Evolutionary conservation across 805 yeast species (phyloP), one percentile per base, ranked within the genome.

Genomic region (Ogataea trehaloabstinens): DNA sequence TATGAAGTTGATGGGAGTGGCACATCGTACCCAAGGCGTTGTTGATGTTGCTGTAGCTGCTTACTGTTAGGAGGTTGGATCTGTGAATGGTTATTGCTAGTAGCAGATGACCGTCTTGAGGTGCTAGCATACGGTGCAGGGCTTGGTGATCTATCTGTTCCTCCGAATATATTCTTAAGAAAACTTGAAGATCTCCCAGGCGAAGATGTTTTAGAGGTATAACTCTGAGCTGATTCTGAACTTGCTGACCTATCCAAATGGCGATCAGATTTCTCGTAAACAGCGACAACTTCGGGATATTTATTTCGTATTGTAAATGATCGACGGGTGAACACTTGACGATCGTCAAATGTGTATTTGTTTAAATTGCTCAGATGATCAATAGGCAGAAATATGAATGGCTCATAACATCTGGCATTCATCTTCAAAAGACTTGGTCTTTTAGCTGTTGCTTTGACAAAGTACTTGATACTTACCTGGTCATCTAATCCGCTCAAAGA

Each of bases 401-500:
- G 82, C 32, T 68, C 69, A 34, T 53, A 54, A 8, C 69, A 55
- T 27, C 85, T 61, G 22, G 71, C 50, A 42, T 77, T 80, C 19
- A 66, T 35, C 38, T 71, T 70, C 40, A 76, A 61, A 22, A 77
- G 51, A 3, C 78, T 67, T 2, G 80, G 58, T 32, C 80, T 53
- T 41, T 73, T 74, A 29, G 80, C 79, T 0, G 85, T 80, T 7
- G 70, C 83, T 56, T 80, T 80, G 38, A 81, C 67, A 51, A 71
- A 80, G 53, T 80, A 80, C 40, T 68, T 64, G 35, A 78, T 58
- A 8, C 56, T 52, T 6, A 74, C 76, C 25, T 31, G 19, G 13
- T 36, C 37, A 2, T 48, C 55, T 18, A 52, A 15, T 6, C 53
- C 57, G 32, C 50, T 45, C 25, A 58, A 45, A 18, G 49, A 51